Percentiles rank a stretch among this genome's conserved stretches.
These are phyloP conservation scores for Xylaria telfairii DNA, from an alignment of 495 filamentous ascomycete genomes.

Conservation along the genomic window DNA sequence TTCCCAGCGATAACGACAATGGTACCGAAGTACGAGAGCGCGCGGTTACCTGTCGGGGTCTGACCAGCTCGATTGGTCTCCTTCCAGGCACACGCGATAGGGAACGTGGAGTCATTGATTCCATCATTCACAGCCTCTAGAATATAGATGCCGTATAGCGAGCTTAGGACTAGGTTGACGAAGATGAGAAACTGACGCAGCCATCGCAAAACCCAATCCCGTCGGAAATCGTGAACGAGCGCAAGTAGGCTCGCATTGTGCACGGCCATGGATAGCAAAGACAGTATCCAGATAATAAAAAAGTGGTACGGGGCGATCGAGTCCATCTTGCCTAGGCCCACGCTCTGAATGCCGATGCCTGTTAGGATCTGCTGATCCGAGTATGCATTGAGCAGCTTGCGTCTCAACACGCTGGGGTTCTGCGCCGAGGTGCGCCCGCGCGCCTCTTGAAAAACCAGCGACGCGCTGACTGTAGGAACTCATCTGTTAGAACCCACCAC, in stretches of 20 bases:
- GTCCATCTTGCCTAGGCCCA: slow-evolving; percentile 57
- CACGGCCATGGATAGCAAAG: slow-evolving; percentile 61
- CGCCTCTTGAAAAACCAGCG: slow-evolving; percentile 55
- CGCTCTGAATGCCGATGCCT: slow-evolving; percentile 62
- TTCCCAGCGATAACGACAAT: slow-evolving; percentile 59
- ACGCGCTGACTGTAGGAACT: slow-evolving; percentile 38
- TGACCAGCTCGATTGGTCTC: slow-evolving; percentile 26
- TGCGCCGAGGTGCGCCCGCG: slow-evolving; percentile 35
- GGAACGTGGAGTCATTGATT: slow-evolving; percentile 53
- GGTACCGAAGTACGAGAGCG: slow-evolving; percentile 55
- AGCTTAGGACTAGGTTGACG: slow-evolving; percentile 58
- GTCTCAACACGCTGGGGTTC: slow-evolving; percentile 51
- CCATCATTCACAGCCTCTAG: slow-evolving; percentile 52
- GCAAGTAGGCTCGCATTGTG: slow-evolving; percentile 62
- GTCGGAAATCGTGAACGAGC: slow-evolving; percentile 63
- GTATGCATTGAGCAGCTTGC: slow-evolving; percentile 63
- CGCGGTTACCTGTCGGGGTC: slow-evolving; percentile 36
- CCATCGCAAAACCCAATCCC: slow-evolving; percentile 67
- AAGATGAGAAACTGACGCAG: slow-evolving; percentile 65
- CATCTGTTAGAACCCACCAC: not conserved
- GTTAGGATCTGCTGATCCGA: slow-evolving; percentile 67
- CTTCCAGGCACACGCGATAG: slow-evolving; percentile 61
- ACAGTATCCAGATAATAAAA: slow-evolving; percentile 68
- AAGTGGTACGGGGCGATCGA: slow-evolving; percentile 65
- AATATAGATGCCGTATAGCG: slow-evolving; percentile 57